Evolutionary conservation across 495 filamentous ascomycete species (phyloP).

Genomic region (Aspergillus kassunensis): DNA sequence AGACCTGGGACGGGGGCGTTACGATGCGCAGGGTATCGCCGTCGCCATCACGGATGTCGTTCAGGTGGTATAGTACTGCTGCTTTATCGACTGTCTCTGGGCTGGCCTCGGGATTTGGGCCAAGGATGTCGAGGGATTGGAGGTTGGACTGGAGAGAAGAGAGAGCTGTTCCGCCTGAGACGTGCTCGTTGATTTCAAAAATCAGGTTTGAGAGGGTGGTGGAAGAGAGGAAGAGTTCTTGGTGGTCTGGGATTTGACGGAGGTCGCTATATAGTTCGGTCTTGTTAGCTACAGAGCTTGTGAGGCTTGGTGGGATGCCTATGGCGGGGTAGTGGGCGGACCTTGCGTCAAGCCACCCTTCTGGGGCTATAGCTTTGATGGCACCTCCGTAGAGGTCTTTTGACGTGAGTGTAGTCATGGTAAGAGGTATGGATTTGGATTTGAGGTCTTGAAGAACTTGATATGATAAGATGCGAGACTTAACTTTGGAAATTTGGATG

Average conservation of each 20-base stretch:
- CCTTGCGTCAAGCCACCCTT: constrained; percentile 78
- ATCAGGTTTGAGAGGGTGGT: constrained; percentile 77
- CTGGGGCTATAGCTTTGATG: constrained; percentile 66
- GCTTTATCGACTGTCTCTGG: constrained; percentile 57
- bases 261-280: constrained; percentile 52
- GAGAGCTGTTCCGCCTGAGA: constrained; percentile 27
- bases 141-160: constrained; percentile 20
- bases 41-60: constrained; percentile 65
- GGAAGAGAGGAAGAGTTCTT: constrained; percentile 85
- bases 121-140: constrained; percentile 10
- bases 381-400: constrained; percentile 78
- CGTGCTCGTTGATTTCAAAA: constrained; percentile 80
- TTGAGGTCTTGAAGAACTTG: background rate
- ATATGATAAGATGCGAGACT: too few relatives aligned
- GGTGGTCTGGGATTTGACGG: constrained; percentile 88
- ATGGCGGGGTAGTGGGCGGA: constrained; percentile 31
- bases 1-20: constrained; percentile 30
- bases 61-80: constrained; percentile 64
- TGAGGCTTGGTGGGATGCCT: background rate
- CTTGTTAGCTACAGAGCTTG: background rate
- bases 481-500: background rate
- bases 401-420: constrained; percentile 48
- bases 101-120: constrained; percentile 23
- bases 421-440: background rate
- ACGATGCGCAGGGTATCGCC: constrained; percentile 57